Evolutionary conservation across 2,329 filamentous ascomycete genomes (phyloP).

Genomic region (Hawksworthiomyces lignivorus): DNA sequence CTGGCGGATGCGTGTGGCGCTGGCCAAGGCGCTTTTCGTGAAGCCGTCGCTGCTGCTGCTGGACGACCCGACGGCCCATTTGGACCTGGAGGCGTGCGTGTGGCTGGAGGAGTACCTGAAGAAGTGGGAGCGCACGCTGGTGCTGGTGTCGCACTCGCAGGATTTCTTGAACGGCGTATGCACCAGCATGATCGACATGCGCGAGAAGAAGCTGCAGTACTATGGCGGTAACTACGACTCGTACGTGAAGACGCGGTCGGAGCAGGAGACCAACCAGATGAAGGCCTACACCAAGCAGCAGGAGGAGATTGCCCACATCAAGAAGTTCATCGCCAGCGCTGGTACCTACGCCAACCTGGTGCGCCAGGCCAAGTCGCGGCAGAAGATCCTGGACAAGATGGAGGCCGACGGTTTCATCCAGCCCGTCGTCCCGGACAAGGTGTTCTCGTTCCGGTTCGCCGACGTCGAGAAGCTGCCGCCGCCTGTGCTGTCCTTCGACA

Average conservation of each 20-base stretch:
- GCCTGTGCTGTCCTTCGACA: constrained; percentile 89
- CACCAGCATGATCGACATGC: constrained; percentile 98
- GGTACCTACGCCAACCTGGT: constrained; percentile 99
- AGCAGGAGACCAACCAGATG: constrained; percentile 97
- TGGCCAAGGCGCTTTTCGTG: constrained; percentile 96
- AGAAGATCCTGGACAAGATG: constrained; percentile 99
- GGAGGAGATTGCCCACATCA: constrained; percentile 98
- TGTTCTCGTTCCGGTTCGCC: constrained; percentile 97
- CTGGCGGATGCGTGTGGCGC: constrained; percentile 98
- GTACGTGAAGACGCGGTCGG: constrained; percentile 85
- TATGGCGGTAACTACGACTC: constrained; percentile 99
- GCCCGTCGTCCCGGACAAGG: constrained; percentile 72
- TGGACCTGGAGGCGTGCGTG: constrained; percentile 98
- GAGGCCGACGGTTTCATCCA: constrained; percentile 98
- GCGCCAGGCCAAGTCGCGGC: constrained; percentile 94
- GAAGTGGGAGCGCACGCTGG: constrained; percentile 97
- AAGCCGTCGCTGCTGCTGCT: constrained; percentile 93
- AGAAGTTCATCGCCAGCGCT: constrained; percentile 99
- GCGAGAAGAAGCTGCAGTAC: constrained; percentile 79
- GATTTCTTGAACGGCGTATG: constrained; percentile 99
- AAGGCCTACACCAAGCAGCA: constrained; percentile 99
- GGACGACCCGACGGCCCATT: constrained; percentile 96
- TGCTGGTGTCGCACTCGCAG: constrained; percentile 95
- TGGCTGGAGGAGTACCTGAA: constrained; percentile 99
- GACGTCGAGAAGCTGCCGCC: constrained; percentile 99